Base-by-base conservation (phyloP, 1,139 yeast genomes). In the Scheffersomyces titani region DNA sequence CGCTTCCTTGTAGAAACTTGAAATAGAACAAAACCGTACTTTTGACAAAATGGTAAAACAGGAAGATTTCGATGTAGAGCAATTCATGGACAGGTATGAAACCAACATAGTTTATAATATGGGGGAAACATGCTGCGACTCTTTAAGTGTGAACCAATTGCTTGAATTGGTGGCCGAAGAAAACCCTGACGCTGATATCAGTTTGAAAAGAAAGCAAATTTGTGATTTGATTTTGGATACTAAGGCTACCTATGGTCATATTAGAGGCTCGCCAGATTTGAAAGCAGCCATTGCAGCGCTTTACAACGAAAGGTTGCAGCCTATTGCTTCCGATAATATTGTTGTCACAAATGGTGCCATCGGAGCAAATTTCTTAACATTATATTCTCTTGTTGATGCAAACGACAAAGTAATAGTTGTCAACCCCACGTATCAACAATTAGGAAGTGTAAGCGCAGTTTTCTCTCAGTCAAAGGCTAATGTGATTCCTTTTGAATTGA, bases 281-380 rank as follows among this genome's bases (percentile, higher is more conserved):
- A 73, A 81, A 53, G 19, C 54, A 3, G 69, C 68, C 1, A 75
- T 83, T 51, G 75, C 80, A 6, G 57, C 66, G 1, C 57, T 82
- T 44, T 79, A 81, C 64, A 72, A 73, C 52, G 69, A 65, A n/a
- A 66, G 69, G 4, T 19, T 16, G n/a, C n/a, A 22, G 13, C 19
- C 20, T 13, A 57, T 77, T 18, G 57, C 58, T 2, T 54, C 62
- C 0, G 76, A 76, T 2, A 66, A 82, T 55, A 76, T 84, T 20
- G 74, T 84, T 19, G 66, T 83, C 44, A 80, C 87, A 22, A 83
- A 83, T 63, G 88, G 88, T 18, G 87, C 87, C 5, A 85, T 84
- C 65, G 88, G 84, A 3, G 88, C 83, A 51, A 84, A 84, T 62
- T 84, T 82, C 61, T 70, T 84, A 52, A 63, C 76, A 0, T 76